A percentile compares a stretch with the other conserved stretches of the same genome.
Evolutionary conservation across 1,284 basidiomycete species (phyloP).

Genomic region (Trametes hirsuta): DNA sequence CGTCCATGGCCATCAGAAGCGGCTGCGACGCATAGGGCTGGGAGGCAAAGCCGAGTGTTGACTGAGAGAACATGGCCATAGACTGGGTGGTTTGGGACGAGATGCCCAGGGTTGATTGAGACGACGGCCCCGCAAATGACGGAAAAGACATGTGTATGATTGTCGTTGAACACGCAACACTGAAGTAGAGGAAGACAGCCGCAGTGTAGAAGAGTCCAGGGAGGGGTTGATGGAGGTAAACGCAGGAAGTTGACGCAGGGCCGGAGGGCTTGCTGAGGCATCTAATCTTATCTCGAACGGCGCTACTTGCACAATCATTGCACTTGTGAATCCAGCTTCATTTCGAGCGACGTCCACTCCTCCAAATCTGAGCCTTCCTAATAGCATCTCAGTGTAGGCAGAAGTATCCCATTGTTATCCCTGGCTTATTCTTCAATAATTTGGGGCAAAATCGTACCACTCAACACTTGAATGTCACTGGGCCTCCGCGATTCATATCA

Average conservation of each 20-base stretch:
- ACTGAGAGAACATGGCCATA: slow-evolving; percentile 1
- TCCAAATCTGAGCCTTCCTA: too few species aligned
- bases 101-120: not conserved
- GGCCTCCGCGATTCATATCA: too few species aligned
- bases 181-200: not conserved
- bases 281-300: not conserved
- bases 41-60: slow-evolving; percentile 6
- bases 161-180: not conserved
- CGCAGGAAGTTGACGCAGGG: not conserved
- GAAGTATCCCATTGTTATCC: too few species aligned
- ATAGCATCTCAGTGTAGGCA: too few species aligned
- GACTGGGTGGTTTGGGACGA: slow-evolving; percentile 4
- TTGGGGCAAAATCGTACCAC: too few species aligned
- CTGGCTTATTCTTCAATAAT: too few species aligned
- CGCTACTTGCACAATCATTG: not conserved
- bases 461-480: too few species aligned
- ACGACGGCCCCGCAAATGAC: slow-evolving; percentile 3
- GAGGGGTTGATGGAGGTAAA: not conserved
- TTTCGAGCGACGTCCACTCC: too few species aligned
- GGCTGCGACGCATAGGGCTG: slow-evolving; percentile 8
- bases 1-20: not conserved
- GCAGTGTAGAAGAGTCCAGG: too few species aligned
- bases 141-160: not conserved
- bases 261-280: not conserved
- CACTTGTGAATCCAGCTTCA: too few species aligned